These are phyloP conservation scores for Debaryomyces subglobosus DNA, from an alignment of 1,139 yeast genomes.

Conservation along the genomic window DNA sequence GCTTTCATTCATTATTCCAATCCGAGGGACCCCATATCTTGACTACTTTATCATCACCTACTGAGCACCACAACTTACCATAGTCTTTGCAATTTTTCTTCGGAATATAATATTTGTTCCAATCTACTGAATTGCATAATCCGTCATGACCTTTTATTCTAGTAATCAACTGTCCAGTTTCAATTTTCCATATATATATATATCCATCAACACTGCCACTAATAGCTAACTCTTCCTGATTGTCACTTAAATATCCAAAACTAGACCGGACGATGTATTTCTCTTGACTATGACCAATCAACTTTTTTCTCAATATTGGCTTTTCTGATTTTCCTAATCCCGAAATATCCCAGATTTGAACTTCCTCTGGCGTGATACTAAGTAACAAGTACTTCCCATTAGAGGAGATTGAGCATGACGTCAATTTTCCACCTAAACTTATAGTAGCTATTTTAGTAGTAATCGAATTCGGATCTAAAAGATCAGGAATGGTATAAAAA, in stretches of 20 bases:
- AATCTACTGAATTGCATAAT: slow-evolving; percentile 74
- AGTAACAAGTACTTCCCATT: slow-evolving; percentile 57
- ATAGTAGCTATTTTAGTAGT: slow-evolving; percentile 39
- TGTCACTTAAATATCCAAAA: slow-evolving; percentile 57
- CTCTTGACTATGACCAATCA: slow-evolving; percentile 72
- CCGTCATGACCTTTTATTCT: slow-evolving; percentile 63
- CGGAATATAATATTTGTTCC: slow-evolving; percentile 52
- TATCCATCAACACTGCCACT: slow-evolving; percentile 87
- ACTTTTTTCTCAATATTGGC: slow-evolving; percentile 58
- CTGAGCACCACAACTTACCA: slow-evolving; percentile 72
- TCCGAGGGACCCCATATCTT: slow-evolving; percentile 62
- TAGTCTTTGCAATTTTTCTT: slow-evolving; percentile 29
- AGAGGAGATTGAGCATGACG: slow-evolving; percentile 44
- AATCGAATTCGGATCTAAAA: slow-evolving; percentile 35
- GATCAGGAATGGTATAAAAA: slow-evolving; percentile 49
- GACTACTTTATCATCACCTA: slow-evolving; percentile 77
- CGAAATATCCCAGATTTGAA: slow-evolving; percentile 74
- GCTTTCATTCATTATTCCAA: slow-evolving; percentile 10
- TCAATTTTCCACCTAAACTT: slow-evolving; percentile 39
- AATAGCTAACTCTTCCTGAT: slow-evolving; percentile 67
- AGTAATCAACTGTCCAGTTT: slow-evolving; percentile 70
- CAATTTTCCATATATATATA: slow-evolving; percentile 79
- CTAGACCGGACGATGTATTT: slow-evolving; percentile 75
- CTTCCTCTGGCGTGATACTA: slow-evolving; percentile 74
- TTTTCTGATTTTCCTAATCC: slow-evolving; percentile 20